phyloP scores from a whole-genome alignment of 2,329 filamentous ascomycete species.

The Botryotinia narcissicola region DNA sequence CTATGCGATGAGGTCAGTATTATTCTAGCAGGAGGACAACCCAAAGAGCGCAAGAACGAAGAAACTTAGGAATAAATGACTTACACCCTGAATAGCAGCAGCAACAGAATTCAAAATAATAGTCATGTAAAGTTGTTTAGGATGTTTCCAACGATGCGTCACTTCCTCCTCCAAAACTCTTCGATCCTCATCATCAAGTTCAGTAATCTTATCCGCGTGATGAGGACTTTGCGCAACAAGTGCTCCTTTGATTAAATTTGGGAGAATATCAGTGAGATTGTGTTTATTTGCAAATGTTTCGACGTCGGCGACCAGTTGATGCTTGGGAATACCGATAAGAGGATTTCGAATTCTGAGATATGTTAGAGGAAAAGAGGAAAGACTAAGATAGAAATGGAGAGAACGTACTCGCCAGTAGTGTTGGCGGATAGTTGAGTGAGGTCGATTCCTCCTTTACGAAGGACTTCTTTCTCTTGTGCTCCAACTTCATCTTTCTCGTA shows the following conservation, averaged over 20 bases:
- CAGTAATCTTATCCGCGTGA: conserved; percentile 58
- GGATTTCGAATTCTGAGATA: conserved; percentile 52
- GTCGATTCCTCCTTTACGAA: not conserved
- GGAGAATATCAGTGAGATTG: conserved; percentile 55
- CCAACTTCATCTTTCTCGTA: not conserved
- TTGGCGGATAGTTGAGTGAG: conserved; percentile 12
- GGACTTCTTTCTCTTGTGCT: not conserved
- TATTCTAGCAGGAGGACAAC: conserved; percentile 21
- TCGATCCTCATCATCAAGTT: conserved; percentile 59
- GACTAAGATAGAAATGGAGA: not conserved
- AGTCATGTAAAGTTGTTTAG: conserved; percentile 62
- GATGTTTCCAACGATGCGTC: conserved; percentile 66
- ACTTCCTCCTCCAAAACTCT: conserved; percentile 62
- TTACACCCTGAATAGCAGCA: conserved; percentile 59
- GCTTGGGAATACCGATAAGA: conserved; percentile 53
- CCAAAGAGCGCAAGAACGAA: no score
- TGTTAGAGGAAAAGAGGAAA: not conserved
- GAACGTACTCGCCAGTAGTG: conserved; percentile 14
- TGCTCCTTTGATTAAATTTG: conserved; percentile 65
- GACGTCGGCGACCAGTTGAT: conserved; percentile 52
- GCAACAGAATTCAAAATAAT: conserved; percentile 67
- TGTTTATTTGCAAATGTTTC: conserved; percentile 59
- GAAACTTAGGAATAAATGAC: conserved; percentile 28
- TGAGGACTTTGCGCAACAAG: conserved; percentile 71
- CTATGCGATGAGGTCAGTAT: conserved; percentile 3